Percentiles rank a stretch among this genome's conserved stretches.
Evolutionary conservation across 768 basidiomycete genomes (phyloP).

Genomic region (Lactarius psammicola): DNA sequence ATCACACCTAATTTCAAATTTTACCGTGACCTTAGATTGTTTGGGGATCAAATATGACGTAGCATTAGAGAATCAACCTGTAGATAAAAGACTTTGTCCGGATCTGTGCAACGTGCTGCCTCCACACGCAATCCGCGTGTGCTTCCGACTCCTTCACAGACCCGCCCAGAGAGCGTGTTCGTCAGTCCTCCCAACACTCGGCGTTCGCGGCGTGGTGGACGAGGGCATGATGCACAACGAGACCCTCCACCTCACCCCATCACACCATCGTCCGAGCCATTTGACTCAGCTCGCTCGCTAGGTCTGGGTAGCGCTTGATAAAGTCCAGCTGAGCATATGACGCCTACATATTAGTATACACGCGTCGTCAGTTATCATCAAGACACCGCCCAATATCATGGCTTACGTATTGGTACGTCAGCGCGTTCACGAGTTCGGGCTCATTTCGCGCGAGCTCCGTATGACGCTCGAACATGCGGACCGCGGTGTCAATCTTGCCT

Average conservation of each 20-base stretch:
- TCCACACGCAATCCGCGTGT: conserved; percentile 1
- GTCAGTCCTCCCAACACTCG: no score
- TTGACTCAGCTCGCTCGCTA: conserved; percentile 65
- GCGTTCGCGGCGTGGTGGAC: background rate
- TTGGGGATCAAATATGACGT: conserved; percentile 11
- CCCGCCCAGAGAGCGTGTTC: conserved; percentile 5
- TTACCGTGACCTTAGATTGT: background rate
- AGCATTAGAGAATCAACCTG: conserved; percentile 5
- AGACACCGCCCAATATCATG: background rate
- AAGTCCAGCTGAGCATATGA: conserved; percentile 82
- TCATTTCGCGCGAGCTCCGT: conserved; percentile 87
- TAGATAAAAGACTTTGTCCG: conserved; percentile 14
- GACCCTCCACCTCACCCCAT: background rate
- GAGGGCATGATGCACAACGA: background rate
- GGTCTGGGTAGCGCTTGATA: conserved; percentile 76
- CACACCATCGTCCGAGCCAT: conserved; percentile 45
- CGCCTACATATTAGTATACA: conserved; percentile 65
- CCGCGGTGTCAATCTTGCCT: conserved; percentile 80
- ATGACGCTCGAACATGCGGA: conserved; percentile 82
- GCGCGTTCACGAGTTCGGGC: conserved; percentile 74
- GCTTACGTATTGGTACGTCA: conserved; percentile 78
- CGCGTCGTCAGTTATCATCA: conserved; percentile 1
- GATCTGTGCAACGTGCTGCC: conserved; percentile 1
- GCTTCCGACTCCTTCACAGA: conserved; percentile 9
- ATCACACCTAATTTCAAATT: conserved; percentile 18